Evolutionary conservation across 345 rosid genomes (phyloP).

Genomic region (Carallia brachiata): DNA sequence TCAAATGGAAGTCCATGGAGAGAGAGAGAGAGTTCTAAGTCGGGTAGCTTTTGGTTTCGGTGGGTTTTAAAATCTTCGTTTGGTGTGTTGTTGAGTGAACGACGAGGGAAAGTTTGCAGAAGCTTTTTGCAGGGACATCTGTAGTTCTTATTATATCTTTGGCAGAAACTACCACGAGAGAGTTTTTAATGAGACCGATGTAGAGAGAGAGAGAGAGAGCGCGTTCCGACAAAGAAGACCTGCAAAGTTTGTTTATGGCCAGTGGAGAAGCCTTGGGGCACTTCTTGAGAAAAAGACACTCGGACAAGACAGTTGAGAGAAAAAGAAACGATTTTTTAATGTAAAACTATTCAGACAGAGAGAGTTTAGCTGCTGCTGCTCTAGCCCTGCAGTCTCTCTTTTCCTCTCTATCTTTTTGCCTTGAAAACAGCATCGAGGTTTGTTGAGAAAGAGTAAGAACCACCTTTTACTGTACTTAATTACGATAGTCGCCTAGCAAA

Average conservation of each 20-base stretch:
- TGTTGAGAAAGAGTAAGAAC: too few relatives aligned
- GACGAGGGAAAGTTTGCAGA: slow-evolving; percentile 34
- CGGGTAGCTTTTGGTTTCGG: slow-evolving; percentile 11
- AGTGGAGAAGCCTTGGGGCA: slow-evolving; percentile 35
- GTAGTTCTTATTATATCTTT: slow-evolving; percentile 28
- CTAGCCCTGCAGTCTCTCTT: not conserved
- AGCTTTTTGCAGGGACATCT: slow-evolving; percentile 28
- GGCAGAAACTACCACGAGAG: slow-evolving; percentile 28
- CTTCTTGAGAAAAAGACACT: slow-evolving; percentile 53
- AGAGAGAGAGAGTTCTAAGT: slow-evolving; percentile 18
- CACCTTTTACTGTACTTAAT: not conserved
- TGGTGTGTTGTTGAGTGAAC: slow-evolving; percentile 30
- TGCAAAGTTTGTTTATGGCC: slow-evolving; percentile 55
- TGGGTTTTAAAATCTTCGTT: slow-evolving; percentile 18
- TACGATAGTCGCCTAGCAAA: not conserved
- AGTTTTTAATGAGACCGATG: not conserved
- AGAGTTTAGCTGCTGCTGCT: not conserved
- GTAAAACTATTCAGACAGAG: not conserved
- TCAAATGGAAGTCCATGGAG: slow-evolving; percentile 87
- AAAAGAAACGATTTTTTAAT: not conserved
- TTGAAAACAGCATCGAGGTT: not conserved
- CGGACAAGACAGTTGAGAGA: slow-evolving; percentile 63
- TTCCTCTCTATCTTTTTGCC: not conserved
- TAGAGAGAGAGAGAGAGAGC: slow-evolving; percentile 25
- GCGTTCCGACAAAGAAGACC: slow-evolving; percentile 51